A percentile compares a stretch with the other conserved stretches of the same genome.
Evolutionary conservation across 1,284 basidiomycete genomes (phyloP).

Genomic region (Sporisorium exsertum): DNA sequence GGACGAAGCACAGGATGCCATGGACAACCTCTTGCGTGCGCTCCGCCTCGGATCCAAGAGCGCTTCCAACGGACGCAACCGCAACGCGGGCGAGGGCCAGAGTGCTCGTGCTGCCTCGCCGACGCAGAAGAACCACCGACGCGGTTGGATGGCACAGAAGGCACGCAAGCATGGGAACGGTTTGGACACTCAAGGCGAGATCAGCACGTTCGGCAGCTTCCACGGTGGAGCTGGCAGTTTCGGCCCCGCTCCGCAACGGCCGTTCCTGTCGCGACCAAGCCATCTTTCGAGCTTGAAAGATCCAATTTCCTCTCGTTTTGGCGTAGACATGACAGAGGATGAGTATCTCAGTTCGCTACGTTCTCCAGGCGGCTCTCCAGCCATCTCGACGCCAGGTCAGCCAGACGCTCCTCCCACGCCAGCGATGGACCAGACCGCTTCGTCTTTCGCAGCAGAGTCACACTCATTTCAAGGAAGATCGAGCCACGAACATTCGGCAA

Average conservation of each 20-base stretch:
- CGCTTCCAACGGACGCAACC: conserved; percentile 37
- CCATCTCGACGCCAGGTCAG: conserved; percentile 36
- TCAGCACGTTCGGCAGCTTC: not conserved
- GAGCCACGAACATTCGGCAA: conserved; percentile 10
- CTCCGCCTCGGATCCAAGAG: conserved; percentile 54
- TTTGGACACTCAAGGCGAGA: conserved; percentile 5
- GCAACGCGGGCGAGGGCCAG: conserved; percentile 20
- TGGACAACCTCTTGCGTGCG: conserved; percentile 63
- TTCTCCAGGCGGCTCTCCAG: conserved; percentile 45
- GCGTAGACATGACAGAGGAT: conserved; percentile 38
- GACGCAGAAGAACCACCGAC: conserved; percentile 41
- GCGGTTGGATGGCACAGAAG: conserved; percentile 58
- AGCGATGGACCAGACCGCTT: conserved; percentile 4
- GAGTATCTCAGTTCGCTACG: conserved; percentile 45
- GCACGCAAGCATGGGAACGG: conserved; percentile 53
- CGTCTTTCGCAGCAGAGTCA: not conserved
- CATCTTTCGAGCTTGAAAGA: conserved; percentile 22
- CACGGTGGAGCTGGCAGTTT: not conserved
- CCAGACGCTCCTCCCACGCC: conserved; percentile 15
- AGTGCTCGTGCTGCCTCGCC: conserved; percentile 28
- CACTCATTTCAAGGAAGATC: not conserved
- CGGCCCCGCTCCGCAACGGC: not conserved
- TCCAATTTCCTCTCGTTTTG: conserved; percentile 20
- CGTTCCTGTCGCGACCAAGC: conserved; percentile 12
- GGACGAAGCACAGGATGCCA: conserved; percentile 67